Evolutionary conservation across 2,329 filamentous ascomycete genomes (phyloP).

Genomic region (Bipolaris sorokiniana): DNA sequence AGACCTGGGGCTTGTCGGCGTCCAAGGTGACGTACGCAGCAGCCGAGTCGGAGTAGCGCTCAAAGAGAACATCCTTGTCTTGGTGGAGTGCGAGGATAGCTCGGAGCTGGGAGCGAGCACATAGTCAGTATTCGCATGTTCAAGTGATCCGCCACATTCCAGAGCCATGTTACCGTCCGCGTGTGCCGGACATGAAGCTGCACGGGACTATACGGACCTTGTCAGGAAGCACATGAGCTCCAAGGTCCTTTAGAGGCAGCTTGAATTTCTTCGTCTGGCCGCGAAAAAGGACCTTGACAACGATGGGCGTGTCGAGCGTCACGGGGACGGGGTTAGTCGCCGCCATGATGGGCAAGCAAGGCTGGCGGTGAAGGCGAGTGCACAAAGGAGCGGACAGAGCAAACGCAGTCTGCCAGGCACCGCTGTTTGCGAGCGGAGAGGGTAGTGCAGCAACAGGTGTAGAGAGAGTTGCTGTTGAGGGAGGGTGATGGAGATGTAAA

Average conservation of each 20-base stretch:
- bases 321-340: constrained; percentile 53
- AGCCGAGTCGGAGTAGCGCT: constrained; percentile 95
- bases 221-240: constrained; percentile 72
- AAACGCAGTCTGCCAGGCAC: constrained; percentile 11
- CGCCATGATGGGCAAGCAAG: constrained; percentile 46
- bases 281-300: constrained; percentile 82
- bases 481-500: constrained; percentile 14
- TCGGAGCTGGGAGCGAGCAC: constrained; percentile 57
- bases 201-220: constrained; percentile 69
- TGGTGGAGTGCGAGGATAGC: constrained; percentile 68
- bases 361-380: constrained; percentile 39
- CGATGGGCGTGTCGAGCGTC: constrained; percentile 75
- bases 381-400: constrained; percentile 21
- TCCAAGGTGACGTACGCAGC: constrained; percentile 81
- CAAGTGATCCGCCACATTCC: not conserved
- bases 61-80: constrained; percentile 71
- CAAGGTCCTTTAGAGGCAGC: constrained; percentile 84
- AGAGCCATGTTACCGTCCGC: not conserved
- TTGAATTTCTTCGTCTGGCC: constrained; percentile 83
- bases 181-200: not conserved
- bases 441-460: constrained; percentile 6
- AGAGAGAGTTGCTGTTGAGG: constrained; percentile 6
- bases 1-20: constrained; percentile 76
- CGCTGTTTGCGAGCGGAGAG: constrained; percentile 8
- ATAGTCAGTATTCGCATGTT: constrained; percentile 24